Base-by-base conservation (phyloP, 2,329 filamentous ascomycete species). In the Lecanicillium sp. region DNA sequence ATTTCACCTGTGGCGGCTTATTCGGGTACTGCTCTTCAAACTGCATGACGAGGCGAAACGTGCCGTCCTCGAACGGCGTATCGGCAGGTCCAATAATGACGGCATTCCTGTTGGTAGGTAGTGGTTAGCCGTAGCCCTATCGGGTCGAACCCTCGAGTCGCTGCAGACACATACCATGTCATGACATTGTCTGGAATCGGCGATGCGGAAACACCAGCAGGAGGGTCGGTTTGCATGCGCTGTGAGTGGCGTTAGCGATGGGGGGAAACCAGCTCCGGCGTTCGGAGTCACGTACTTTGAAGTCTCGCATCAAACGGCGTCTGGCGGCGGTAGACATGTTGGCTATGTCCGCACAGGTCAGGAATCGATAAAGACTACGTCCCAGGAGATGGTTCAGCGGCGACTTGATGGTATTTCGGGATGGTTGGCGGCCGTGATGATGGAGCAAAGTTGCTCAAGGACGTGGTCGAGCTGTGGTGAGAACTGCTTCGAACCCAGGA, bases 211-310 rank as follows among this genome's bases (percentile, higher is more conserved):
- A 98, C 90, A 42, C 92, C 92, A 37, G 90, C 90, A 9, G 92
- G 92, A 60, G 92, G 92, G 58, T 98, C 92, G 33, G 90, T 96
- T 69, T 98, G 92, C 90, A 98, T 98, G 64, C 92, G 88, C 89
- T 95, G 58, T 39, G 14, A 18, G 25, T 19, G 28, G 18, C 29
- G 43, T 54, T 20, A 50, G 43, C 40, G 14, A 16, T 2, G 31
- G 30, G 42, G 37, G 45, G 42, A 32, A 11, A 6, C 11, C 7
- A 25, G 22, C 38, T 39, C 36, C 15, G 35, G 27, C 33, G 19
- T 31, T 33, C 33, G 35, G 27, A 37, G 33, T 43, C 49, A 58
- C 76, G 44, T 62, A 94, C 88, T 84, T 96, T 96, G 78, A 96
- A 96, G 71, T 96, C 92, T 62, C 92, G 85, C 92, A 98, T 96